Evolutionary conservation across 148 eudicot species (phyloP).

Genomic region (Diospyros kaki): DNA sequence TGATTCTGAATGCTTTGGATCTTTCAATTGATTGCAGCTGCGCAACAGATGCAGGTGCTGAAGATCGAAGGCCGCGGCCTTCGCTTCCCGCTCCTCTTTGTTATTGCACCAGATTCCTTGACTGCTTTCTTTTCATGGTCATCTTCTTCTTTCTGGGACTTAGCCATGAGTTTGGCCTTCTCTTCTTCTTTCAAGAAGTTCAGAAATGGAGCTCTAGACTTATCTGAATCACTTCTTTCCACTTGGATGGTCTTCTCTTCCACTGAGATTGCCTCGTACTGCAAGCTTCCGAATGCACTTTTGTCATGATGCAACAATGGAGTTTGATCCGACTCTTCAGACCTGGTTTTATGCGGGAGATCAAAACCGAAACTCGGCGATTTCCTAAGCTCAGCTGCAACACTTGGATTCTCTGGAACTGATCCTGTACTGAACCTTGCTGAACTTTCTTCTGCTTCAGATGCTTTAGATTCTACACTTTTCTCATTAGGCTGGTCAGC

Average conservation of each 20-base stretch:
- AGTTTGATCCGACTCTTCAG: conserved; percentile 40
- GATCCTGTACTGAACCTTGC: conserved; percentile 23
- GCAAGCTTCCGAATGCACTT: conserved; percentile 23
- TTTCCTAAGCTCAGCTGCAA: conserved; percentile 19
- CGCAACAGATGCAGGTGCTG: conserved; percentile 43
- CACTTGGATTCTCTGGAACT: conserved; percentile 7
- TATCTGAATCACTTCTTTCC: conserved; percentile 35
- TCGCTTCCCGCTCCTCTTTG: conserved; percentile 27
- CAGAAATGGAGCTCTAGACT: conserved; percentile 20
- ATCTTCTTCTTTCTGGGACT: not conserved
- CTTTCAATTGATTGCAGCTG: conserved; percentile 20
- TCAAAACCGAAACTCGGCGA: conserved; percentile 47
- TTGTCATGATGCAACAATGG: conserved; percentile 28
- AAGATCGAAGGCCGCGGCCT: conserved; percentile 32
- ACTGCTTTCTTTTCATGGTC: conserved; percentile 9
- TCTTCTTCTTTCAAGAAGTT: conserved; percentile 16
- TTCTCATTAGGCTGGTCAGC: too few species aligned
- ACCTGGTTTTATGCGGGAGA: conserved; percentile 21
- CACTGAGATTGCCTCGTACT: conserved; percentile 12
- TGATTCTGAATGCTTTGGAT: not conserved
- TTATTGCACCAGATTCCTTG: conserved; percentile 11
- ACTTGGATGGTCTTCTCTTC: conserved; percentile 43
- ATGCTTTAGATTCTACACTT: not conserved
- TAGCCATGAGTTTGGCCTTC: not conserved
- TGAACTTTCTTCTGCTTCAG: conserved; percentile 1